Evolutionary conservation across 345 rosid species (phyloP).

Genomic region (Linum trigynum): DNA sequence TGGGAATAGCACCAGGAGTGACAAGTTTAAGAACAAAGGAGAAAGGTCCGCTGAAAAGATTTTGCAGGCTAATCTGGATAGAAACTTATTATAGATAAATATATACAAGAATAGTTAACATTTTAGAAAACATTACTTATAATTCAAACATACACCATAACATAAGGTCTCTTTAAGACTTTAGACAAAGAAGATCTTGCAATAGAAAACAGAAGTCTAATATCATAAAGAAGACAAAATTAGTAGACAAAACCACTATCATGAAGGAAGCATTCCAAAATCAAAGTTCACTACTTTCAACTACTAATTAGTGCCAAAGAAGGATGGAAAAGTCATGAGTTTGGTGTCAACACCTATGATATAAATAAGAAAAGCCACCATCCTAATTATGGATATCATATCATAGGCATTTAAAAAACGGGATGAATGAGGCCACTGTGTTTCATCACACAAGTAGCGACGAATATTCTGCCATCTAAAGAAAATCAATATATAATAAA

Average conservation of each 20-base stretch:
- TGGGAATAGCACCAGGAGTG: too few species aligned
- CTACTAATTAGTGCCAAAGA: neutral
- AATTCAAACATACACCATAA: too few species aligned
- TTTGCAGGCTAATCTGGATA: slow-evolving; percentile 44
- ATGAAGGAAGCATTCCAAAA: neutral
- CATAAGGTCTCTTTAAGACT: neutral
- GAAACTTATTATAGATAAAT: slow-evolving; percentile 42
- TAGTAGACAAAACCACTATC: too few species aligned
- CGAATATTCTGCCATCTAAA: neutral
- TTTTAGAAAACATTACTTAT: neutral
- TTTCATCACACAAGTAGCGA: neutral
- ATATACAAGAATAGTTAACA: neutral
- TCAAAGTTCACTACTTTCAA: neutral
- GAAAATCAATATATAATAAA: neutral
- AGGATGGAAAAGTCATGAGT: neutral
- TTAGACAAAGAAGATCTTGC: neutral
- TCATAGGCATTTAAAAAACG: neutral
- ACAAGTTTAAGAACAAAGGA: slow-evolving; percentile 32
- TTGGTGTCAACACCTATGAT: neutral
- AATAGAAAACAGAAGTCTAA: too few species aligned
- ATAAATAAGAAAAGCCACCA: neutral
- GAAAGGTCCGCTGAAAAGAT: slow-evolving; percentile 40
- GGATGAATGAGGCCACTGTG: neutral
- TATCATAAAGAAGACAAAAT: too few species aligned
- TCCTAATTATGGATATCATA: neutral